Percentiles rank a stretch among this genome's conserved stretches.
These are phyloP conservation scores for Penicillium odoratum DNA, from an alignment of 495 filamentous ascomycete species.

Conservation along the genomic window DNA sequence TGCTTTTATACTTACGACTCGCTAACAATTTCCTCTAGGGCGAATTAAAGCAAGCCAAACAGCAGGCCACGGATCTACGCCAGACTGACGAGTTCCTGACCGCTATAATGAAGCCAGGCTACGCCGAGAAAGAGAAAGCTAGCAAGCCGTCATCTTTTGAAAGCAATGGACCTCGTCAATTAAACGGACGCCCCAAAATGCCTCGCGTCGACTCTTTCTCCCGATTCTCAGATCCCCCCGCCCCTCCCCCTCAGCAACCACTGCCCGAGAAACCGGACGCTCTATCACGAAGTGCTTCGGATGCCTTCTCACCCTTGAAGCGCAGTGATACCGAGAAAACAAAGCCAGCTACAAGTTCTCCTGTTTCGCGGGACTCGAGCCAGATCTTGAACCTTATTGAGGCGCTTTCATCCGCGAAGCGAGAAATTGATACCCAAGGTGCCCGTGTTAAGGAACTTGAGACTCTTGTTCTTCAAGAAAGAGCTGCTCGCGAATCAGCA, in stretches of 20 bases:
- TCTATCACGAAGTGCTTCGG: conserved; percentile 44
- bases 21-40: conserved; percentile 52
- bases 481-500: conserved; percentile 74
- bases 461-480: conserved; percentile 72
- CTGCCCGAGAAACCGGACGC: conserved; percentile 87
- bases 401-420: conserved; percentile 73
- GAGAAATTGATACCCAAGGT: conserved; percentile 76
- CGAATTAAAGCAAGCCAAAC: conserved; percentile 83
- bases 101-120: conserved; percentile 67
- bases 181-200: conserved; percentile 52
- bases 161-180: conserved; percentile 36
- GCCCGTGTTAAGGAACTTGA: conserved; percentile 80
- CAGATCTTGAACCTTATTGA: conserved; percentile 81
- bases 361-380: conserved; percentile 63
- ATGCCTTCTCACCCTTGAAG: conserved; percentile 58
- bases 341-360: conserved; percentile 59
- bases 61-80: conserved; percentile 81
- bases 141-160: conserved; percentile 39
- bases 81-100: conserved; percentile 80
- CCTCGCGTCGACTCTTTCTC: conserved; percentile 57
- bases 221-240: conserved; percentile 83
- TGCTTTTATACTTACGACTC: background rate
- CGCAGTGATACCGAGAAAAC: conserved; percentile 73
- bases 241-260: conserved; percentile 88
- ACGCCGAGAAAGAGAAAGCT: conserved; percentile 62